phyloP scores from a whole-genome alignment of 2,329 filamentous ascomycete genomes.

The Hypoxylon sp. region DNA sequence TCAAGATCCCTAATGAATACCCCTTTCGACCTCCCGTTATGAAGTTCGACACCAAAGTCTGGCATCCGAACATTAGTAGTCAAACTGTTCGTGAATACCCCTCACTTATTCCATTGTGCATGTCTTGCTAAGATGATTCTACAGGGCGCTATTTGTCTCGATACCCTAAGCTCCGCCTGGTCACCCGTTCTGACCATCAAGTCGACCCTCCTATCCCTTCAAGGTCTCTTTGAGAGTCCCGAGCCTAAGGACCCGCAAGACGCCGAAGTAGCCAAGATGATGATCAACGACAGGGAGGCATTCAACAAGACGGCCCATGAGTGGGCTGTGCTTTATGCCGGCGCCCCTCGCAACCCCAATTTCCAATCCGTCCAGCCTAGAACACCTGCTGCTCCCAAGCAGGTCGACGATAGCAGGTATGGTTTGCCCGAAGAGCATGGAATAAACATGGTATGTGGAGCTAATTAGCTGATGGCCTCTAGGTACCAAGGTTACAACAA shows the following conservation, averaged over 20 bases:
- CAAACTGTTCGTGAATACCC: conserved; percentile 77
- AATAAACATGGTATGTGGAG: not conserved
- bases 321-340: conserved; percentile 89
- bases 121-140: not conserved
- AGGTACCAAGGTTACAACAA: conserved; percentile 92
- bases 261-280: conserved; percentile 92
- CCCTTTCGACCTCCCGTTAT: conserved; percentile 94
- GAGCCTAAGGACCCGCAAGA: conserved; percentile 98
- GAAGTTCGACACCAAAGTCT: conserved; percentile 93
- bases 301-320: conserved; percentile 88
- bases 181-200: conserved; percentile 97
- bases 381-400: conserved; percentile 62
- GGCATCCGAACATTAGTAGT: conserved; percentile 97
- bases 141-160: conserved; percentile 95
- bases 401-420: conserved; percentile 67
- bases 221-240: conserved; percentile 91
- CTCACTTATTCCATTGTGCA: not conserved
- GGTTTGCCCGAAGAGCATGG: conserved; percentile 10
- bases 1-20: conserved; percentile 88
- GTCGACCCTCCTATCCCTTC: conserved; percentile 91
- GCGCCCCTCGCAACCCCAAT: conserved; percentile 70
- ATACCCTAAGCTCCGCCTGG: conserved; percentile 91
- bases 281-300: conserved; percentile 81
- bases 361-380: conserved; percentile 49
- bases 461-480: conserved; percentile 35